Percentiles rank a stretch among this genome's conserved stretches.
Evolutionary conservation across 2,329 filamentous ascomycete species (phyloP).

Genomic region (Diplodia sapinea): DNA sequence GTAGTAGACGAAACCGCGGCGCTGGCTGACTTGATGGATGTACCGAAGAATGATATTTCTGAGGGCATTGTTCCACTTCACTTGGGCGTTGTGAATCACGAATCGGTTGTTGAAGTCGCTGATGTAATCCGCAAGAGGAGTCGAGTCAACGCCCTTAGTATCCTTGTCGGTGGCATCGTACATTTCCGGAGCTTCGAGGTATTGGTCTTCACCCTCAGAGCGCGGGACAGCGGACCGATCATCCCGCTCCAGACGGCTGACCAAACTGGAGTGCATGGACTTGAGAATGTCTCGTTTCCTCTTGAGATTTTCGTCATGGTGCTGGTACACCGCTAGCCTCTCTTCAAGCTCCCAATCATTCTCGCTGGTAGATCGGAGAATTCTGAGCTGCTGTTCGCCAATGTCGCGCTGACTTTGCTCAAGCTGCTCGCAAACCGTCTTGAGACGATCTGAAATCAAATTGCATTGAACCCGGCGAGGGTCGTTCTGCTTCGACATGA

Average conservation of each 20-base stretch:
- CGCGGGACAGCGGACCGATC: slow-evolving; percentile 56
- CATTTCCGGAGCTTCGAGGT: slow-evolving; percentile 60
- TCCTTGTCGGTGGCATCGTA: slow-evolving; percentile 56
- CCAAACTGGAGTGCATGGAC: slow-evolving; percentile 62
- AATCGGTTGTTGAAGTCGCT: slow-evolving; percentile 98
- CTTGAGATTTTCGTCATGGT: slow-evolving; percentile 62
- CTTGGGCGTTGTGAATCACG: slow-evolving; percentile 94
- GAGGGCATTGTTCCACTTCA: slow-evolving; percentile 98
- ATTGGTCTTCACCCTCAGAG: slow-evolving; percentile 48
- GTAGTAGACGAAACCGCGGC: slow-evolving; percentile 96
- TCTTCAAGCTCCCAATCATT: slow-evolving; percentile 58
- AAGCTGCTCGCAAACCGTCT: slow-evolving; percentile 79
- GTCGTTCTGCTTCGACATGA: slow-evolving; percentile 78
- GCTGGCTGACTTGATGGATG: slow-evolving; percentile 94
- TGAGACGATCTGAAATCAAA: slow-evolving; percentile 79
- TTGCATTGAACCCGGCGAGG: slow-evolving; percentile 86
- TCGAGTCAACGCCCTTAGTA: slow-evolving; percentile 64
- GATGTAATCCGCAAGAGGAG: slow-evolving; percentile 77
- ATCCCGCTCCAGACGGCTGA: slow-evolving; percentile 64
- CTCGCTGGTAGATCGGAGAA: slow-evolving; percentile 58
- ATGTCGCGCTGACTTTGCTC: slow-evolving; percentile 73
- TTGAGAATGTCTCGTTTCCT: slow-evolving; percentile 65
- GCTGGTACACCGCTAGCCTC: slow-evolving; percentile 61
- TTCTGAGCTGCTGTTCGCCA: slow-evolving; percentile 73
- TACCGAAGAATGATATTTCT: slow-evolving; percentile 97